These are phyloP conservation scores for Cercospora zeina DNA, from an alignment of 2,329 filamentous ascomycete species.

Conservation along the genomic window DNA sequence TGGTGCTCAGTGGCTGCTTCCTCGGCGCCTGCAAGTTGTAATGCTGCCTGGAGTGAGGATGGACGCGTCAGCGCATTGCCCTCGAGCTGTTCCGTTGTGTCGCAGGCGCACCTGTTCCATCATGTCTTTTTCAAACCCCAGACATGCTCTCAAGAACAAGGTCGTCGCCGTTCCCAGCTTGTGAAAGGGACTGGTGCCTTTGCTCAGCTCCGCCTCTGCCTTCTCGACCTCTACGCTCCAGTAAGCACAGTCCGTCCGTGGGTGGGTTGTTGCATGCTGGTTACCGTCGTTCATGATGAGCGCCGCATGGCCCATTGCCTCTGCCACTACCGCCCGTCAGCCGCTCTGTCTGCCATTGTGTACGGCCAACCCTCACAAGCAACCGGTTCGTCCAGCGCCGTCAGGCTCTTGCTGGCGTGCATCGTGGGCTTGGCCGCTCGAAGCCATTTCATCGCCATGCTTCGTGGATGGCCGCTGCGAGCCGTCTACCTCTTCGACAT, in stretches of 20 bases:
- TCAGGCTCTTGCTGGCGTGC: constrained; percentile 57
- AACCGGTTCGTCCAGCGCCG: constrained; percentile 59
- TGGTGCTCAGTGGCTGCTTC: constrained; percentile 73
- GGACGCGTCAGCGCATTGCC: background rate
- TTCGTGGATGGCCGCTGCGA: background rate
- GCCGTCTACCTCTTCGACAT: background rate
- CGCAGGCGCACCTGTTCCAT: constrained; percentile 64
- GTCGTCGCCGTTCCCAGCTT: constrained; percentile 78
- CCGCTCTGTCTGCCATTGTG: background rate
- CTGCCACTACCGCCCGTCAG: constrained; percentile 43
- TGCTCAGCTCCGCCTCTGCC: constrained; percentile 70
- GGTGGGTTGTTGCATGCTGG: constrained; percentile 9
- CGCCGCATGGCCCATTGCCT: constrained; percentile 44
- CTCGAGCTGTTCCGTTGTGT: background rate
- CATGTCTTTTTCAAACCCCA: constrained; percentile 88
- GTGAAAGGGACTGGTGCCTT: constrained; percentile 83
- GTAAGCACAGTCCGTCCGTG: constrained; percentile 28
- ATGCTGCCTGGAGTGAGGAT: constrained; percentile 54
- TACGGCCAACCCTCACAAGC: constrained; percentile 54
- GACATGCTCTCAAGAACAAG: constrained; percentile 78
- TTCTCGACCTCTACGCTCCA: constrained; percentile 67
- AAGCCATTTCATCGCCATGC: constrained; percentile 42
- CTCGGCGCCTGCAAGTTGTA: constrained; percentile 73
- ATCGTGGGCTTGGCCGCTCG: constrained; percentile 36
- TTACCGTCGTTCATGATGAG: constrained; percentile 47